Percentiles rank a stretch among this genome's conserved stretches.
Conservation (phyloP, 2,329 filamentous ascomycete species). For the Aspergillus sp. region DNA sequence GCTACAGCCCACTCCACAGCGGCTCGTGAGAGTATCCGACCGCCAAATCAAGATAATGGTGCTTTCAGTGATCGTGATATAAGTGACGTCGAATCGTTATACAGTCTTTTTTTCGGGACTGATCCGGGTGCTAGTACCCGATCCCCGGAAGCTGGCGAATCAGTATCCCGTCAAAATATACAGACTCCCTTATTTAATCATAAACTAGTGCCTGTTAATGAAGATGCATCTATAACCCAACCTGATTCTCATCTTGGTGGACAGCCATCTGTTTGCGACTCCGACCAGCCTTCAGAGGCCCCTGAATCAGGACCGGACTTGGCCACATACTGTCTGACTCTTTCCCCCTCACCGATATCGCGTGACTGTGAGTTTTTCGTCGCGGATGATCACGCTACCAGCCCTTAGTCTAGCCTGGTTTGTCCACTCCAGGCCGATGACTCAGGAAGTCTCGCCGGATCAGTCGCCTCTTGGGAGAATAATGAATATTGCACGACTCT, state of each 20-base stretch:
- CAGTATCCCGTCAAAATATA: not conserved
- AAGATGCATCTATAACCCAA: not conserved
- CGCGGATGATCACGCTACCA: not conserved
- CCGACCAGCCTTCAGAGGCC: not conserved
- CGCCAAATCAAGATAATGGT: not conserved
- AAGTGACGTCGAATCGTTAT: not conserved
- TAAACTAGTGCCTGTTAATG: not conserved
- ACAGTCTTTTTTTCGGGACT: not conserved
- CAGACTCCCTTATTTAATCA: not conserved
- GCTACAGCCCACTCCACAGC: not conserved
- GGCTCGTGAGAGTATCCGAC: not conserved
- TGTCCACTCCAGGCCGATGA: not conserved
- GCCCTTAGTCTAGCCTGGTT: not conserved
- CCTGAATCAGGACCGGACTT: not conserved
- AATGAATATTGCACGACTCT: not conserved
- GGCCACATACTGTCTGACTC: not conserved
- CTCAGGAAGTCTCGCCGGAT: not conserved
- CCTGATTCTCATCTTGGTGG: not conserved
- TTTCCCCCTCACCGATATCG: not conserved
- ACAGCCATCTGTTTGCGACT: not conserved
- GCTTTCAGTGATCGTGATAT: not conserved
- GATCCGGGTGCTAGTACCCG: not conserved
- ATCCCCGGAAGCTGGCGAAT: not conserved
- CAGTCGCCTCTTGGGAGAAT: not conserved
- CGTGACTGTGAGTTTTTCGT: not conserved